Evolutionary conservation across 495 filamentous ascomycete genomes (phyloP).

Genomic region (Jackrogersella minutella): DNA sequence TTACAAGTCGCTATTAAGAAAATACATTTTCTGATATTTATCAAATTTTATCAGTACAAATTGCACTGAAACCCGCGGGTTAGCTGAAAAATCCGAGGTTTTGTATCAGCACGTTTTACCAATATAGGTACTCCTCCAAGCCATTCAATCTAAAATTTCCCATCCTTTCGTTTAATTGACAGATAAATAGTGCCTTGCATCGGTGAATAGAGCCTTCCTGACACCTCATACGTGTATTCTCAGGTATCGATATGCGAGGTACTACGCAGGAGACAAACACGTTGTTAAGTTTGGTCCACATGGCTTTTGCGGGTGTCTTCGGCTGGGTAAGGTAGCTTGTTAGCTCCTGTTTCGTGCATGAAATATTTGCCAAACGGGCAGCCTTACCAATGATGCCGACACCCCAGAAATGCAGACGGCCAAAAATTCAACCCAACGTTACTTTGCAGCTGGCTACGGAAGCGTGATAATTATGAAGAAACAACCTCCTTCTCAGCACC

Average conservation of each 20-base stretch:
- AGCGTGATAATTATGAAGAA: constrained; percentile 4
- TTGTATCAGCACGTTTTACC: background rate
- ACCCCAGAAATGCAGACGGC: constrained; percentile 33
- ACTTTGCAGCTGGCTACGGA: constrained; percentile 31
- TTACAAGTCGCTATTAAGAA: constrained; percentile 17
- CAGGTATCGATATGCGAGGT: constrained; percentile 8
- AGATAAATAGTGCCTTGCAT: background rate
- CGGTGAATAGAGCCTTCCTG: constrained; percentile 16
- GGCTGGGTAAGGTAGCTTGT: constrained; percentile 39
- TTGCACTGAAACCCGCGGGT: background rate
- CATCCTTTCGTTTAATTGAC: too few relatives aligned
- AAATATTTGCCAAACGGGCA: constrained; percentile 31
- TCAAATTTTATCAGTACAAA: background rate
- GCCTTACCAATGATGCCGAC: constrained; percentile 37
- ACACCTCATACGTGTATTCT: background rate
- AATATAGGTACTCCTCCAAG: background rate
- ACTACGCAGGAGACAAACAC: constrained; percentile 14
- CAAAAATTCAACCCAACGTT: constrained; percentile 32
- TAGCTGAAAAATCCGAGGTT: background rate
- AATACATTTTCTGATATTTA: constrained; percentile 2
- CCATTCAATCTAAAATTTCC: background rate
- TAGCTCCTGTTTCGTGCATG: constrained; percentile 41
- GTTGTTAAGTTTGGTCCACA: constrained; percentile 33
- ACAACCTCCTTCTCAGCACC: background rate
- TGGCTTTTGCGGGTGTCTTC: constrained; percentile 31